Conservation (phyloP, 371 early-diverging fungal species). For the Mortierella sp. region DNA sequence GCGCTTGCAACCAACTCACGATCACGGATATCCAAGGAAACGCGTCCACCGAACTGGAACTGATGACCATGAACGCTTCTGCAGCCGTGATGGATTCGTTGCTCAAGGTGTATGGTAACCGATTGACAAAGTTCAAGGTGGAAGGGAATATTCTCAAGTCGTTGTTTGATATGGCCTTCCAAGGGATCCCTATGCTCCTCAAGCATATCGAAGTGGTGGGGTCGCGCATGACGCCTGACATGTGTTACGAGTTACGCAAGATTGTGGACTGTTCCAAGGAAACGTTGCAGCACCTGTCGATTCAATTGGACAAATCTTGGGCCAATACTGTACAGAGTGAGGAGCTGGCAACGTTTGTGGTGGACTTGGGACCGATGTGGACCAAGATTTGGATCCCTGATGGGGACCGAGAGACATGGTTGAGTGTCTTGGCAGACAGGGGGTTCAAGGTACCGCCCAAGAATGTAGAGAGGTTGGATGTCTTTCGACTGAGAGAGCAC, state of each 20-base stretch:
- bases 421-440: background rate
- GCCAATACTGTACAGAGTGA: background rate
- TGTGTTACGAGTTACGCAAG: constrained; percentile 4
- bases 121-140: constrained; percentile 4
- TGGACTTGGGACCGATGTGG: constrained; percentile 8
- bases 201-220: constrained; percentile 5
- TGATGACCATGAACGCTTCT: constrained; percentile 6
- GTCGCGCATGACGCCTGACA: constrained; percentile 4
- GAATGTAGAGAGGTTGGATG: background rate
- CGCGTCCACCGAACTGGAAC: constrained; percentile 6
- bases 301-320: background rate
- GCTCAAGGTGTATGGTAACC: background rate
- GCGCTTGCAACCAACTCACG: constrained; percentile 2
- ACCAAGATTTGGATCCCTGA: constrained; percentile 5
- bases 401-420: background rate
- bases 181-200: background rate
- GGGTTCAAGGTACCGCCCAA: background rate
- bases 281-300: background rate
- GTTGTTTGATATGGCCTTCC: constrained; percentile 3
- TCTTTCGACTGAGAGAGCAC: too few species aligned
- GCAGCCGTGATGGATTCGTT: background rate
- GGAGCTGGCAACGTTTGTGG: constrained; percentile 8
- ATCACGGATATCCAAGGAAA: constrained; percentile 7
- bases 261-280: background rate
- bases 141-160: constrained; percentile 3